phyloP scores from a whole-genome alignment of 2,329 filamentous ascomycete species.

The Periconia sp. region DNA sequence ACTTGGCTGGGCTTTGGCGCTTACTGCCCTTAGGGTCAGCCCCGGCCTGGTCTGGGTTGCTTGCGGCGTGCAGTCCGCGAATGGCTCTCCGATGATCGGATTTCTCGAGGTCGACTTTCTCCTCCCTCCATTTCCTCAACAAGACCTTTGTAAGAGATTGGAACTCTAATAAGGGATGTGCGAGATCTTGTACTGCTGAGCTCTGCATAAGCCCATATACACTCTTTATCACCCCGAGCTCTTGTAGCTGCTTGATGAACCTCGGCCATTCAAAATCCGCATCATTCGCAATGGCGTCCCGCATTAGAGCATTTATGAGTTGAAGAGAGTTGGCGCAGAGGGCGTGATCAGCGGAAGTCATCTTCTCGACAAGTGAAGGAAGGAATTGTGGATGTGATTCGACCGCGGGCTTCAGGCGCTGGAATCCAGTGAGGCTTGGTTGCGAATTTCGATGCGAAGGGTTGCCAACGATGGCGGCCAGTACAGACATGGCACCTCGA shows the following conservation, averaged over 20 bases:
- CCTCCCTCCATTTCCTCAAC: constrained; percentile 84
- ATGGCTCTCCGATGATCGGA: constrained; percentile 87
- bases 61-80: constrained; percentile 83
- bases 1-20: constrained; percentile 86
- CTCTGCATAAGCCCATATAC: constrained; percentile 94
- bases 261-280: constrained; percentile 87
- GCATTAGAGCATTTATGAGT: constrained; percentile 92
- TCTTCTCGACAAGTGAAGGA: constrained; percentile 87
- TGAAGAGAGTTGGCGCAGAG: constrained; percentile 95
- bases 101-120: constrained; percentile 82
- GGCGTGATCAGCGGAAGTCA: constrained; percentile 93
- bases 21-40: constrained; percentile 60
- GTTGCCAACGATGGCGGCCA: constrained; percentile 90
- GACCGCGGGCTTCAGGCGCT: constrained; percentile 88
- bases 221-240: constrained; percentile 88
- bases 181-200: constrained; percentile 86
- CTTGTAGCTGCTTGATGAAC: constrained; percentile 91
- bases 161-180: constrained; percentile 89
- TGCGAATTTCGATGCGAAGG: constrained; percentile 65
- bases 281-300: constrained; percentile 84
- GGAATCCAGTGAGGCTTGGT: constrained; percentile 80
- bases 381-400: constrained; percentile 92
- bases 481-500: constrained; percentile 93
- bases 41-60: constrained; percentile 67
- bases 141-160: constrained; percentile 89